Evolutionary conservation across 306 rosid species (phyloP).

Genomic region (Cucurbita moschata): DNA sequence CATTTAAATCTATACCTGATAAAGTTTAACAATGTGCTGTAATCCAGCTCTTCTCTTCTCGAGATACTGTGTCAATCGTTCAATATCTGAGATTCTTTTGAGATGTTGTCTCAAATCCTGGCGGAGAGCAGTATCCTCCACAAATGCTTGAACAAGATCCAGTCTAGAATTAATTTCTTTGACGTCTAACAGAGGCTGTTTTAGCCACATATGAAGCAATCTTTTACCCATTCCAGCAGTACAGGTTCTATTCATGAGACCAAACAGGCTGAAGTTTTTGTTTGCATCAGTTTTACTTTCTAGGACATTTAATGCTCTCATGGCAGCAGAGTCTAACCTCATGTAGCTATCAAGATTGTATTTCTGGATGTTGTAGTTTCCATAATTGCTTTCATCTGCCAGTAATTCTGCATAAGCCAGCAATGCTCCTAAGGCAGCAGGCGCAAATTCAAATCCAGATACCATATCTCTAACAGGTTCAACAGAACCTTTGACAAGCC

Average conservation of each 20-base stretch:
- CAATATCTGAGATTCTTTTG: conserved; percentile 80
- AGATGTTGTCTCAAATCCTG: conserved; percentile 87
- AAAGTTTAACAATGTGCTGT: conserved; percentile 85
- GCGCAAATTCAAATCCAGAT: conserved; percentile 78
- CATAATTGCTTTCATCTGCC: conserved; percentile 85
- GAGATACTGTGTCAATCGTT: conserved; percentile 61
- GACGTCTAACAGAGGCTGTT: conserved; percentile 81
- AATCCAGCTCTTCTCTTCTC: conserved; percentile 78
- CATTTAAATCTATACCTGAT: conserved; percentile 42
- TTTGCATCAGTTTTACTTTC: conserved; percentile 92
- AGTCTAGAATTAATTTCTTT: conserved; percentile 64
- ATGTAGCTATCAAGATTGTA: conserved; percentile 72
- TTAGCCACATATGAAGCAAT: conserved; percentile 82
- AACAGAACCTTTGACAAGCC: conserved; percentile 86
- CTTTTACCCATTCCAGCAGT: conserved; percentile 99
- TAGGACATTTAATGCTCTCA: conserved; percentile 79
- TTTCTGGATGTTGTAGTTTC: conserved; percentile 48
- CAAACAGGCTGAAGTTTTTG: conserved; percentile 91
- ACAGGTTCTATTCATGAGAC: conserved; percentile 93
- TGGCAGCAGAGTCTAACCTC: conserved; percentile 94
- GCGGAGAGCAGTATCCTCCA: conserved; percentile 70
- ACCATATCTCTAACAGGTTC: conserved; percentile 84
- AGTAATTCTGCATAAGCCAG: conserved; percentile 78
- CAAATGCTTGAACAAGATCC: conserved; percentile 85
- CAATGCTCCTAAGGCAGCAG: conserved; percentile 78